Conservation (phyloP, 169 alveolate genomes). For the Cryptosporidium baileyi region DNA sequence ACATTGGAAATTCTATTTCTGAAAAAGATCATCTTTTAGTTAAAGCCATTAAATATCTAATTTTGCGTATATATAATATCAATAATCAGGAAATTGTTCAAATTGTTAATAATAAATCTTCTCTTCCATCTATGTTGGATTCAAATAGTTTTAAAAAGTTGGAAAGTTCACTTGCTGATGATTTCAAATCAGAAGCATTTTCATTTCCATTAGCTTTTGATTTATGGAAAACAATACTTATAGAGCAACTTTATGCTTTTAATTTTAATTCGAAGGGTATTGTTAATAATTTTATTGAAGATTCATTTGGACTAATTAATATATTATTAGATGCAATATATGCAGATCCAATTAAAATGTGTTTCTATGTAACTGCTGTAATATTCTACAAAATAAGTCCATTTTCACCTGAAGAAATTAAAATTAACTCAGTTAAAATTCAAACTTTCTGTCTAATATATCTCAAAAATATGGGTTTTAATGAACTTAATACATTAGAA, state of each 20-base stretch:
- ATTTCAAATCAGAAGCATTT: not conserved
- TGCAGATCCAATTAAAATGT: constrained; percentile 45
- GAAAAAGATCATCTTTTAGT: not conserved
- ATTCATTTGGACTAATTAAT: constrained; percentile 21
- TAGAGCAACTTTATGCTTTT: constrained; percentile 28
- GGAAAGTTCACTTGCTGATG: not conserved
- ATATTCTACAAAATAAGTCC: constrained; percentile 22
- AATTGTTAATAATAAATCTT: not conserved
- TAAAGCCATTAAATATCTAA: constrained; percentile 12
- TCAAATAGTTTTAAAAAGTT: not conserved
- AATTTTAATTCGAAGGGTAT: not conserved
- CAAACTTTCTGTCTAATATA: constrained; percentile 59
- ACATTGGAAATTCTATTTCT: not conserved
- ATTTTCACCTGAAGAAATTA: constrained; percentile 14
- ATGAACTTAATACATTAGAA: not conserved
- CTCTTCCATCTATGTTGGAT: constrained; percentile 29
- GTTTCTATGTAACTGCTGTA: constrained; percentile 35
- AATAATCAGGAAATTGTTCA: not conserved
- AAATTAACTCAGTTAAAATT: constrained; percentile 6
- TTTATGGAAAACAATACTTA: constrained; percentile 35
- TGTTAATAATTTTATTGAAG: not conserved
- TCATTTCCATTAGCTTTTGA: constrained; percentile 17
- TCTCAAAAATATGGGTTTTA: constrained; percentile 30
- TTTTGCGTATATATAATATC: constrained; percentile 39
- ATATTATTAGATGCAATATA: constrained; percentile 32